Conservation (phyloP, 345 rosid species). For the Euclidium syriacum region DNA sequence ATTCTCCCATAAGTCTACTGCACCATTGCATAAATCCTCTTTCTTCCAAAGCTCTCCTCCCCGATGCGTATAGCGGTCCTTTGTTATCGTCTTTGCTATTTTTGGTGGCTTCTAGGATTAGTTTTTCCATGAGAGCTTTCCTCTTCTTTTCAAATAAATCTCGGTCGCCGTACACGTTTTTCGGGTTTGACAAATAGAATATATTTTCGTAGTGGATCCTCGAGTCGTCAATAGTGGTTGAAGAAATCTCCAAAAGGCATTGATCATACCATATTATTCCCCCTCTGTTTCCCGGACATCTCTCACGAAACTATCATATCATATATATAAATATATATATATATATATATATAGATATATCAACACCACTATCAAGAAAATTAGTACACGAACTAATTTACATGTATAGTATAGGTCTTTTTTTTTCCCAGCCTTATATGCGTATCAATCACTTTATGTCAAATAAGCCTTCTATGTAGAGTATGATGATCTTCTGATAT, state of each 20-base stretch:
- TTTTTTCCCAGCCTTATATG: too few relatives aligned
- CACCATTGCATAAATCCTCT: constrained; percentile 35
- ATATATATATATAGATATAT: too few relatives aligned
- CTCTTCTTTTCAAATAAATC: constrained; percentile 25
- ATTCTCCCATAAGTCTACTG: constrained; percentile 36
- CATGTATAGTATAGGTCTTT: too few relatives aligned
- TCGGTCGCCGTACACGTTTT: constrained; percentile 22
- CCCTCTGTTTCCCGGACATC: constrained; percentile 34
- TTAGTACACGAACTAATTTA: too few relatives aligned
- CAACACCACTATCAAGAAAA: too few relatives aligned
- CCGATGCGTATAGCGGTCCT: too few relatives aligned
- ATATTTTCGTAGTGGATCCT: constrained; percentile 30
- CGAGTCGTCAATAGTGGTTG: constrained; percentile 33
- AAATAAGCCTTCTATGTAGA: too few relatives aligned
- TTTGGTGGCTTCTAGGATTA: constrained; percentile 14
- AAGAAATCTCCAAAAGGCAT: constrained; percentile 45
- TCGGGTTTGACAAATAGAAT: constrained; percentile 24
- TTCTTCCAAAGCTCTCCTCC: too few relatives aligned
- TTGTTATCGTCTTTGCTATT: not conserved
- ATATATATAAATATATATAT: too few relatives aligned
- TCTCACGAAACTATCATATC: not conserved
- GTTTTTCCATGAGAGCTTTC: constrained; percentile 25
- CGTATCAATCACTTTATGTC: too few relatives aligned
- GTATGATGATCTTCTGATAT: too few relatives aligned
- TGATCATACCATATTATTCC: constrained; percentile 40